Base-by-base conservation (phyloP, 768 basidiomycete genomes). In the Crepidotus variabilis region DNA sequence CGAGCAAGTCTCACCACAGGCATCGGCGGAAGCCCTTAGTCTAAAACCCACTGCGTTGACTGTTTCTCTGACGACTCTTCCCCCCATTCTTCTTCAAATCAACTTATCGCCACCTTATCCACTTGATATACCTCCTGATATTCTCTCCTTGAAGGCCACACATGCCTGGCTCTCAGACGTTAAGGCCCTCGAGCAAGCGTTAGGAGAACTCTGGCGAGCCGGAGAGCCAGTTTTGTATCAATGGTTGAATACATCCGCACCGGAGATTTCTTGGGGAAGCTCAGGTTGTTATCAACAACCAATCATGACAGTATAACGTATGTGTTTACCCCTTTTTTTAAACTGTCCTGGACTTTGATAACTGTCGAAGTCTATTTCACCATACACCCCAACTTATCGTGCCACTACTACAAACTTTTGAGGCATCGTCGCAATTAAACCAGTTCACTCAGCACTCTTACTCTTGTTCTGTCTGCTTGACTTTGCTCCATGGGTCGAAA, bases 171-270 rank as follows among this genome's bases (percentile, higher is more conserved):
- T 90, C 0, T 71, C 83, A 6, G 62, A 69, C 1, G 61, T 72
- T 7, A 39, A 62, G 9, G 65, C 62, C 11, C 67, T 90, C 14
- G 71, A 71, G 18, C 57, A 67, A 13, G 64, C 66, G 9, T 71
- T 91, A 50, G 57, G 66, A n/a, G 71, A 75, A 1, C 81, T 80
- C 76, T 91, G 88, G 87, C 75, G 78, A 51, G 66, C 75, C 6
- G 85, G 84, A 16, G 79, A 86, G 34, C 78, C 79, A 20, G 73
- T 87, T 5, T 72, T 92, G 2, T 91, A 85, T 61, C 74, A 71
- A 36, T 90, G 88, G 74, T 89, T 47, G 89, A 91, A 67, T 85
- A 76, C 69, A 78, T 92, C 50, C 81, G 84, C 21, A 81, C 75
- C 8, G 89, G 84, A 2, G 82, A 85, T 33, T 88, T 91, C 64